phyloP scores from a whole-genome alignment of 441 rosid species.

The Hura crepitans region DNA sequence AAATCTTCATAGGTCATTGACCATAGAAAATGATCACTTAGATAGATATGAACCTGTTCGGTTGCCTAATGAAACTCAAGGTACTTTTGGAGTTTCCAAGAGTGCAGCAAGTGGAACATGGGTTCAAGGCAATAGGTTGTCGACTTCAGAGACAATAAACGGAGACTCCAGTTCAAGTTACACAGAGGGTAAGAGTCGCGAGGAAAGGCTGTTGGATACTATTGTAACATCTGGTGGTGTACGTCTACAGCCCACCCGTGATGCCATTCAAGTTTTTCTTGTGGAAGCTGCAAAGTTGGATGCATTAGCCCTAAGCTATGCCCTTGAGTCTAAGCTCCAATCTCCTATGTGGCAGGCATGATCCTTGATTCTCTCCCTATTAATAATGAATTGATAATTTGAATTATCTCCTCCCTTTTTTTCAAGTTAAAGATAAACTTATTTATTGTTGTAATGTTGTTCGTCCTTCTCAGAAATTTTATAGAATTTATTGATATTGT shows the following conservation, averaged over 20 bases:
- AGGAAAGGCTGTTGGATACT: constrained; percentile 85
- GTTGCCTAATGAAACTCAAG: constrained; percentile 43
- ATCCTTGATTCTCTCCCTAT: constrained; percentile 14
- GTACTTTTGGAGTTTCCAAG: constrained; percentile 43
- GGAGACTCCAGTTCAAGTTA: constrained; percentile 53
- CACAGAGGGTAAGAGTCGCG: constrained; percentile 66
- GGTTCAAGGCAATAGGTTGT: constrained; percentile 45
- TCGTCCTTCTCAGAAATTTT: neutral
- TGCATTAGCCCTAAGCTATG: constrained; percentile 61
- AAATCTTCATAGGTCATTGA: constrained; percentile 79
- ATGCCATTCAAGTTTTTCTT: constrained; percentile 78
- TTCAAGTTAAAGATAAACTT: neutral
- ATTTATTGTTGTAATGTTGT: neutral
- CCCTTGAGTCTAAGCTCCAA: constrained; percentile 78
- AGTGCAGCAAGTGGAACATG: constrained; percentile 55
- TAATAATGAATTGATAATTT: constrained; percentile 10
- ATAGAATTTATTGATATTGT: neutral
- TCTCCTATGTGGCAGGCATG: constrained; percentile 93
- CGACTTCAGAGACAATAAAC: constrained; percentile 33
- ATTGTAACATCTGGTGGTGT: constrained; percentile 93
- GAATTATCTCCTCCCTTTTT: constrained; percentile 7
- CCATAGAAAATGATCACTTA: constrained; percentile 56
- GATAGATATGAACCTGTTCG: constrained; percentile 73
- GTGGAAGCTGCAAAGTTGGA: constrained; percentile 82
- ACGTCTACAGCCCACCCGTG: constrained; percentile 93